Percentiles rank a stretch among this genome's conserved stretches.
These are phyloP conservation scores for Ceratocystis variospora DNA, from an alignment of 2,329 filamentous ascomycete genomes.

Conservation along the genomic window DNA sequence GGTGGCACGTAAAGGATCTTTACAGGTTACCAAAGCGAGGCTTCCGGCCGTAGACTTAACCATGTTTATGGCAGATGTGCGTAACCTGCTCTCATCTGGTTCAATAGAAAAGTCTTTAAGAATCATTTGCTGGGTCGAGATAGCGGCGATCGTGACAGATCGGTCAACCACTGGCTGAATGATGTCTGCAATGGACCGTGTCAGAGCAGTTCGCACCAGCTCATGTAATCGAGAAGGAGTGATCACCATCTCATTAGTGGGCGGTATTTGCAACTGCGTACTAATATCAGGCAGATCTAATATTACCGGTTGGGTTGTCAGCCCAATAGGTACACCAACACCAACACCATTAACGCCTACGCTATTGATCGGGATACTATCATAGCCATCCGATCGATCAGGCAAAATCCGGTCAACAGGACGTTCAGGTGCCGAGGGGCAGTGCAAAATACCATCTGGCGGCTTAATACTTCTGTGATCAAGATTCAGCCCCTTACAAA, in stretches of 20 bases:
- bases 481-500: constrained; percentile 84
- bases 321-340: constrained; percentile 46
- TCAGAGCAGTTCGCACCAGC: constrained; percentile 76
- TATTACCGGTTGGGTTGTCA: constrained; percentile 65
- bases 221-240: constrained; percentile 52
- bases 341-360: constrained; percentile 49
- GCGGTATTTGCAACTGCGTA: constrained; percentile 65
- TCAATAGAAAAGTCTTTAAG: constrained; percentile 95
- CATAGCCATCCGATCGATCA: constrained; percentile 67
- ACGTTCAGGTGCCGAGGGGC: constrained; percentile 29
- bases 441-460: constrained; percentile 70
- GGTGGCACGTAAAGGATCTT: constrained; percentile 89
- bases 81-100: constrained; percentile 72
- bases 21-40: constrained; percentile 91
- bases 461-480: constrained; percentile 87
- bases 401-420: constrained; percentile 48
- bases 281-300: constrained; percentile 74
- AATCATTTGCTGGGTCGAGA: constrained; percentile 89
- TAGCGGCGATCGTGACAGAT: constrained; percentile 94
- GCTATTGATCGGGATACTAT: constrained; percentile 65
- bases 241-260: constrained; percentile 65
- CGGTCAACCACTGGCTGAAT: constrained; percentile 95
- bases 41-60: constrained; percentile 90
- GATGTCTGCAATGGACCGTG: constrained; percentile 84
- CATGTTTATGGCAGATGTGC: constrained; percentile 79